Evolutionary conservation across 2,329 filamentous ascomycete species (phyloP).

Genomic region (Diatrype stigma): DNA sequence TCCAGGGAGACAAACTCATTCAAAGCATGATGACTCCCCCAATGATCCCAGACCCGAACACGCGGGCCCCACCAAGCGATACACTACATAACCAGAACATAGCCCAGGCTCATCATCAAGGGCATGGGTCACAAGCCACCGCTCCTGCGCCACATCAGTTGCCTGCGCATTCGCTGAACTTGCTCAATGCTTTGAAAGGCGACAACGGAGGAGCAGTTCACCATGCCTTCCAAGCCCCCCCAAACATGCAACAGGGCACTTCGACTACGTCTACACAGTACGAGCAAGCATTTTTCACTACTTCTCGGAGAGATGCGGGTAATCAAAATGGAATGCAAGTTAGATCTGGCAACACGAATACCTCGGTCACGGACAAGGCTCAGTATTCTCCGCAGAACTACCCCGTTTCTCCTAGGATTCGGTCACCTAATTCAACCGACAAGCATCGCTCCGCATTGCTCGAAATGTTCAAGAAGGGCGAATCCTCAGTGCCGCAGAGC

Average conservation of each 20-base stretch:
- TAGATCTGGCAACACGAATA: background rate
- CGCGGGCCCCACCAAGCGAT: conserved; percentile 8
- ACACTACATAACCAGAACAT: conserved; percentile 15
- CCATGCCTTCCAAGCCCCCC: background rate
- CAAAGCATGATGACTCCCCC: conserved; percentile 33
- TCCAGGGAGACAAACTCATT: conserved; percentile 49
- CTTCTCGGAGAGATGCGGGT: background rate
- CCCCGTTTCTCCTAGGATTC: background rate
- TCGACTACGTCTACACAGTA: conserved; percentile 6
- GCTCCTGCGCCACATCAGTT: conserved; percentile 16
- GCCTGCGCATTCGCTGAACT: conserved; percentile 24
- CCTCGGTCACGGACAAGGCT: conserved; percentile 7
- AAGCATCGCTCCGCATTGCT: conserved; percentile 46
- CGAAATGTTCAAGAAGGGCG: conserved; percentile 49
- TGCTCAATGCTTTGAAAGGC: conserved; percentile 39
- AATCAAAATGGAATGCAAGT: background rate
- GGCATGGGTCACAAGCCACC: conserved; percentile 8
- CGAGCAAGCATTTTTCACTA: background rate
- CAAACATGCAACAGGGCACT: conserved; percentile 9
- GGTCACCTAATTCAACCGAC: conserved; percentile 19
- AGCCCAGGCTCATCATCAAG: conserved; percentile 12
- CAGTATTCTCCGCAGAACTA: background rate
- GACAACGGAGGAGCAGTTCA: conserved; percentile 19
- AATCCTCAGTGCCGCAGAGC: conserved; percentile 19
- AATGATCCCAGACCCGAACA: conserved; percentile 24